phyloP scores from a whole-genome alignment of 108 stramenopile species.

The Skeletonema menzelii region DNA sequence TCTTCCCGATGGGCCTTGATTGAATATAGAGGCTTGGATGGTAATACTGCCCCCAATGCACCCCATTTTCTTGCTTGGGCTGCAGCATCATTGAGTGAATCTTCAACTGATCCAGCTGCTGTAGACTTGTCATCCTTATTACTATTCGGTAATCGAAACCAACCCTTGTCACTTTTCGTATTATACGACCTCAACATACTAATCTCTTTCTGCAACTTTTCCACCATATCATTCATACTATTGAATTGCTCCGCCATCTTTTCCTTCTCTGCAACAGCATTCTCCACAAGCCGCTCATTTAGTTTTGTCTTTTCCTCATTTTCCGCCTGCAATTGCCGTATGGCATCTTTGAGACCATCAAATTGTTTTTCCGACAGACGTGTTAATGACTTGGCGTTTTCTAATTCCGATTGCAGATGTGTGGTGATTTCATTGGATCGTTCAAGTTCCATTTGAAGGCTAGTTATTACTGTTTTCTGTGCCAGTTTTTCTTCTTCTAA shows the following conservation, averaged over 20 bases:
- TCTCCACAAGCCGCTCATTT: slow-evolving; percentile 52
- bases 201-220: slow-evolving; percentile 63
- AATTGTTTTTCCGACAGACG: slow-evolving; percentile 84
- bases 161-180: slow-evolving; percentile 33
- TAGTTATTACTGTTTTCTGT: slow-evolving; percentile 58
- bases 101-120: slow-evolving; percentile 2
- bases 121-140: slow-evolving; percentile 5
- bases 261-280: slow-evolving; percentile 71
- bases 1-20: slow-evolving; percentile 68
- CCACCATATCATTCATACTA: slow-evolving; percentile 70
- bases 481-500: slow-evolving; percentile 47
- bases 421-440: slow-evolving; percentile 54
- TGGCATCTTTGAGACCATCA: slow-evolving; percentile 76
- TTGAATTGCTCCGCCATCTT: slow-evolving; percentile 72
- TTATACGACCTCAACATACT: slow-evolving; percentile 53
- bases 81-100: background rate
- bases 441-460: slow-evolving; percentile 48
- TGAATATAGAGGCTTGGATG: slow-evolving; percentile 56
- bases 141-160: slow-evolving; percentile 51
- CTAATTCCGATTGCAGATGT: slow-evolving; percentile 61
- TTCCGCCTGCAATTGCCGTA: slow-evolving; percentile 73
- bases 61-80: slow-evolving; percentile 47
- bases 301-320: slow-evolving; percentile 66
- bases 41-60: slow-evolving; percentile 53
- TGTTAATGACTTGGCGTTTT: slow-evolving; percentile 61